A percentile compares a stretch with the other conserved stretches of the same genome.
Evolutionary conservation across 495 filamentous ascomycete species (phyloP).

Genomic region (Jackrogersella minutella): DNA sequence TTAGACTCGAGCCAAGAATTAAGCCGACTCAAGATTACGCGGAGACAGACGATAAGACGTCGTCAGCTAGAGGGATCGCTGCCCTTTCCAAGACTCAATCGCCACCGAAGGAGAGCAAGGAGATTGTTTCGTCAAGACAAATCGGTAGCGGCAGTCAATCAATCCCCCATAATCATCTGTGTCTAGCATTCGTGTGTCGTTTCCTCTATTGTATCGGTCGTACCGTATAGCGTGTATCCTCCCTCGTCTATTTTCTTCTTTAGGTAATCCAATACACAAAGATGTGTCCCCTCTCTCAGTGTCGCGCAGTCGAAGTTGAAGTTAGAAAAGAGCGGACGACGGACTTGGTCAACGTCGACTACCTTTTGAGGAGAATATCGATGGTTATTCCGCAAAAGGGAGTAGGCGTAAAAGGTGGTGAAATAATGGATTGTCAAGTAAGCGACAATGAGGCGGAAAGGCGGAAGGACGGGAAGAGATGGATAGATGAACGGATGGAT

Average conservation of each 20-base stretch:
- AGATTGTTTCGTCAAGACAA: slow-evolving; percentile 31
- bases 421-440: too few relatives aligned
- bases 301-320: slow-evolving; percentile 25
- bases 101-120: slow-evolving; percentile 33
- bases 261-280: slow-evolving; percentile 19
- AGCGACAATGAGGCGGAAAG: background rate
- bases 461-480: background rate
- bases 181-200: slow-evolving; percentile 32
- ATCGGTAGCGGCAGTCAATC: slow-evolving; percentile 21
- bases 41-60: slow-evolving; percentile 20
- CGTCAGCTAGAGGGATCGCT: slow-evolving; percentile 27
- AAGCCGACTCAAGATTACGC: slow-evolving; percentile 31
- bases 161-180: slow-evolving; percentile 36
- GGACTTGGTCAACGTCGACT: slow-evolving; percentile 23
- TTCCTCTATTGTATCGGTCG: slow-evolving; percentile 25
- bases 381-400: background rate
- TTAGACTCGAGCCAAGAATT: slow-evolving; percentile 18
- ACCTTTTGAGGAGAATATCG: background rate
- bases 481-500: slow-evolving; percentile 10
- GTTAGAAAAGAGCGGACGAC: slow-evolving; percentile 29
- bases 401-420: background rate
- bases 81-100: slow-evolving; percentile 25
- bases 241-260: slow-evolving; percentile 24
- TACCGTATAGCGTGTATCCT: slow-evolving; percentile 12
- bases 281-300: slow-evolving; percentile 11